Percentiles rank a stretch among this genome's conserved stretches.
These are phyloP conservation scores for Kwoniella mangroviensis DNA, from an alignment of 768 basidiomycete genomes.

Conservation along the genomic window DNA sequence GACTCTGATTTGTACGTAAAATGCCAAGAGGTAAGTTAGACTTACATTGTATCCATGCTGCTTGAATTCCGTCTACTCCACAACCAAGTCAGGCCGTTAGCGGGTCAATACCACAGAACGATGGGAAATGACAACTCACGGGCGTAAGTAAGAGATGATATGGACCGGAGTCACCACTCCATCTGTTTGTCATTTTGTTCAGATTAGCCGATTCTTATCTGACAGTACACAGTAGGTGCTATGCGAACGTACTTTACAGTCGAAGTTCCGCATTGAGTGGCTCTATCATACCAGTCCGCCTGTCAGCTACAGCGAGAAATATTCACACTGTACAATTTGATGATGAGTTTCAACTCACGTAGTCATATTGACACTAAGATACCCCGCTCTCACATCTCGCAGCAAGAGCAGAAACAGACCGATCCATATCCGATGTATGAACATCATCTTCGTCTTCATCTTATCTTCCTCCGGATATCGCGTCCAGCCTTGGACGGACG, in stretches of 20 bases:
- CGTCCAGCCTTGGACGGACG: slow-evolving; percentile 1
- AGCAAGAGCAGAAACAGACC: neutral
- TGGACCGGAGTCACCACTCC: slow-evolving; percentile 50
- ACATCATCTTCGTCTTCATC: neutral
- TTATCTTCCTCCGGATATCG: neutral
- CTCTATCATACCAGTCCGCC: slow-evolving; percentile 3
- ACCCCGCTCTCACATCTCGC: slow-evolving; percentile 21
- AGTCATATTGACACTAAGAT: slow-evolving; percentile 35
- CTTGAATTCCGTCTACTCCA: slow-evolving; percentile 36
- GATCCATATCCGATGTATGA: neutral
- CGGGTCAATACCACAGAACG: neutral
- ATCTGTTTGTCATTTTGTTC: slow-evolving; percentile 24
- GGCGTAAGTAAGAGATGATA: slow-evolving; percentile 52
- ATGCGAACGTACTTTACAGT: slow-evolving; percentile 27
- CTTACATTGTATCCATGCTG: slow-evolving; percentile 51
- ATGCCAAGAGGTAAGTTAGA: neutral
- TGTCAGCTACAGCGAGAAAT: too few species aligned
- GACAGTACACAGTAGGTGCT: neutral
- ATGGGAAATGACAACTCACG: slow-evolving; percentile 23
- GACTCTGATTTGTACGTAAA: slow-evolving; percentile 10
- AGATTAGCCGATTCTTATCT: neutral
- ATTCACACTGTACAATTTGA: too few species aligned
- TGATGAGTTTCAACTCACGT: slow-evolving; percentile 19
- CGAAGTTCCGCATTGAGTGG: slow-evolving; percentile 36
- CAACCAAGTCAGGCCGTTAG: neutral